Evolutionary conservation across 1,139 yeast genomes (phyloP), one percentile per base, ranked within the genome.

Genomic region (Pneumocystis jirovecii): DNA sequence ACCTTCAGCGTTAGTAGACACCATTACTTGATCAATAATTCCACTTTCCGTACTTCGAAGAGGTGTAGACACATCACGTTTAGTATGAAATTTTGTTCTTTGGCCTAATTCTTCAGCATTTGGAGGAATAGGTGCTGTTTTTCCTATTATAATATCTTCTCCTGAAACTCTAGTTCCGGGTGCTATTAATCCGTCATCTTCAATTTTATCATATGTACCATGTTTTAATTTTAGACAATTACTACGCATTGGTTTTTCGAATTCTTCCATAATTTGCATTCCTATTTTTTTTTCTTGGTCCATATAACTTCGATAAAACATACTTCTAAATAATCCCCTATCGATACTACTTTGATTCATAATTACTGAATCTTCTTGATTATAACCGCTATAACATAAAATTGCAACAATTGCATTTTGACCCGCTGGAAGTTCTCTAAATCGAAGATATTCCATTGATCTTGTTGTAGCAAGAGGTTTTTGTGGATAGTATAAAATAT

Each of bases 311-410:
- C 98, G 83, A 80, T 91, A 95, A 78, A 93, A 93, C 74, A 93
- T 81, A 31, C 97, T 90, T 79, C 99, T 82, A 80, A 93, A 93
- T 72, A 93, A 80, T 65, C 99, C 99, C 74, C 98, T 82, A 76
- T 93, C 99, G 74, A 93, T 93, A 56, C 96, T 88, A 34, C 96
- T 87, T 79, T 93, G 99, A 77, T 93, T 93, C 99, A 93, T 93
- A 80, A 93, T 93, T 95, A 93, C 90, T 63, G 98, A 95, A 87
- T 93, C 99, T 87, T 93, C 99, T 82, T 93, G 99, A 78, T 93
- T 93, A 78, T 93, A 93, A 75, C 99, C 99, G 61, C 96, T 88
- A 78, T 93, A 93, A 83, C 98, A 95, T 60, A 96, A 83, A 81
- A 93, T 93, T 57, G 98, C 98, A 63, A 93, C 99, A 76, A 93